phyloP scores from a whole-genome alignment of 2,329 filamentous ascomycete species.

The Chrysoporthe austroafricana region DNA sequence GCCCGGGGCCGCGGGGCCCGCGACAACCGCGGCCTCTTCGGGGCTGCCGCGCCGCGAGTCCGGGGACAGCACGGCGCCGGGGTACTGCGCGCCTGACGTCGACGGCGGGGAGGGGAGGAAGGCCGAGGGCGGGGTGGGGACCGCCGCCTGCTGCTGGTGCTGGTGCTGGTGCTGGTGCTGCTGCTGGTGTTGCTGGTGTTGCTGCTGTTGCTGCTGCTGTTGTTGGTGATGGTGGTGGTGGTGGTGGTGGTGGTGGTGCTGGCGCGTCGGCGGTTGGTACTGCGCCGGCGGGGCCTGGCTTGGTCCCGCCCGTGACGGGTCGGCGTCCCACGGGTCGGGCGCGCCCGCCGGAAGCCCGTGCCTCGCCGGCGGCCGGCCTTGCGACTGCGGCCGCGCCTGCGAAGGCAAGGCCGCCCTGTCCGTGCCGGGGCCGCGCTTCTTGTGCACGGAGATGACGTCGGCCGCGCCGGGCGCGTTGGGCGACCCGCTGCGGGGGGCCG shows the following conservation, averaged over 20 bases:
- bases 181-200: too few relatives aligned
- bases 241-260: too few relatives aligned
- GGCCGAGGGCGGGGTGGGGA: neutral
- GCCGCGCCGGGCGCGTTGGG: slow-evolving; percentile 19
- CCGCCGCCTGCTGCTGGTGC: neutral
- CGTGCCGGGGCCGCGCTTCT: slow-evolving; percentile 6
- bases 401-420: slow-evolving; percentile 22
- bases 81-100: neutral
- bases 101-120: slow-evolving; percentile 24
- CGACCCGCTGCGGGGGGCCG: slow-evolving; percentile 21
- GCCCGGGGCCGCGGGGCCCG: slow-evolving; percentile 8
- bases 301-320: slow-evolving; percentile 2
- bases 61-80: neutral
- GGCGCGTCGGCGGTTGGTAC: neutral
- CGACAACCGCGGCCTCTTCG: too few relatives aligned
- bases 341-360: slow-evolving; percentile 6
- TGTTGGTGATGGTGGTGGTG: too few relatives aligned
- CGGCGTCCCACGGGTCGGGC: slow-evolving; percentile 9
- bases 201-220: too few relatives aligned
- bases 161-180: too few relatives aligned
- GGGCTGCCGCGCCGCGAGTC: neutral
- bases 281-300: slow-evolving; percentile 10
- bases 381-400: slow-evolving; percentile 6
- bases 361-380: neutral
- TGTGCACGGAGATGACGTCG: slow-evolving; percentile 2